These are phyloP conservation scores for Akanthomyces lecanii DNA, from an alignment of 2,329 filamentous ascomycete species.

Conservation along the genomic window DNA sequence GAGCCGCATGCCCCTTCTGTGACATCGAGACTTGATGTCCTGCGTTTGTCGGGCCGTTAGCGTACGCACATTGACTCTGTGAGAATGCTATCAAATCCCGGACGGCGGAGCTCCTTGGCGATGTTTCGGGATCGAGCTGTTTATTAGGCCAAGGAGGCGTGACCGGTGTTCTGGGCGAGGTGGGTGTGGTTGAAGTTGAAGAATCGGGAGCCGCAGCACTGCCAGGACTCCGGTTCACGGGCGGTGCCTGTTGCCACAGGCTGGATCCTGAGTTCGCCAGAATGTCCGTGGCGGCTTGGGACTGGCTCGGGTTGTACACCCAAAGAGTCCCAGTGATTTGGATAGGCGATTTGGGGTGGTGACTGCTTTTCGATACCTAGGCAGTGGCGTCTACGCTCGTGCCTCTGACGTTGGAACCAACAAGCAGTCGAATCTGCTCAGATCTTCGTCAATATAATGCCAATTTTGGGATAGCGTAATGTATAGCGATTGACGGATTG, in stretches of 20 bases:
- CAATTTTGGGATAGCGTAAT: not conserved
- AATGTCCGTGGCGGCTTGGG: slow-evolving; percentile 26
- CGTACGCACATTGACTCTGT: slow-evolving; percentile 54
- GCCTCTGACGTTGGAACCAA: not conserved
- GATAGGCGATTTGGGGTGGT: not conserved
- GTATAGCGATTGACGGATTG: not conserved
- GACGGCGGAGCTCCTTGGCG: slow-evolving; percentile 23
- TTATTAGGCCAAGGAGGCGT: slow-evolving; percentile 31
- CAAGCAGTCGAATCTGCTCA: not conserved
- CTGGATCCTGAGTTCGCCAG: slow-evolving; percentile 32
- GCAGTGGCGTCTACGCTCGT: not conserved
- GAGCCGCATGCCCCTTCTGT: slow-evolving; percentile 55
- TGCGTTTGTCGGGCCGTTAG: slow-evolving; percentile 46
- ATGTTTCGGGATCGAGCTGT: slow-evolving; percentile 22
- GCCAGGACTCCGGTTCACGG: slow-evolving; percentile 29
- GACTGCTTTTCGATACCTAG: not conserved
- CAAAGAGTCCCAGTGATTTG: slow-evolving; percentile 31
- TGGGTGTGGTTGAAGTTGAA: slow-evolving; percentile 29
- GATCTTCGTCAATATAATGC: not conserved
- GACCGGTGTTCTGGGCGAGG: slow-evolving; percentile 33
- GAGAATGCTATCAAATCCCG: slow-evolving; percentile 21
- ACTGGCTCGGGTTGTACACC: slow-evolving; percentile 31
- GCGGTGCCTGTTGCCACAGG: slow-evolving; percentile 34
- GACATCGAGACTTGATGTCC: slow-evolving; percentile 62
- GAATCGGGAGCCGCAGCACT: slow-evolving; percentile 29